Base-by-base conservation (phyloP, 495 filamentous ascomycete genomes). In the Astrothelium subdiscretum region DNA sequence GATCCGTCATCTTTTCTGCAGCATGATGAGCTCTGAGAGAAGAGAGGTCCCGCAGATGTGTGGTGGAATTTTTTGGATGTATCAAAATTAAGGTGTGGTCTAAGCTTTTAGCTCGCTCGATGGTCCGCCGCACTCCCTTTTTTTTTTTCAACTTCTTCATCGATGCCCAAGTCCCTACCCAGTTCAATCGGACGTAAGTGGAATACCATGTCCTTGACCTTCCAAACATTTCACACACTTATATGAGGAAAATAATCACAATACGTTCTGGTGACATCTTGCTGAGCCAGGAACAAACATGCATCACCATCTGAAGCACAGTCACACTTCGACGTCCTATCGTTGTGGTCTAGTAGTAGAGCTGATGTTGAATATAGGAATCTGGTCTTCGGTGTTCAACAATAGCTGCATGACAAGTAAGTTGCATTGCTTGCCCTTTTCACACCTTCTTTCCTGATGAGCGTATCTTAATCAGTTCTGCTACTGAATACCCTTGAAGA, bases 241-340 rank as follows among this genome's bases (percentile, higher is more conserved):
- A 10, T 65, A 84, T 84, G 86, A 89, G 76, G 87, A 88, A 81
- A 81, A 61, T 69, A 72, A 76, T 79, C 69, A 73, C 62, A 73
- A 76, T 75, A 74, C 78, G 81, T 82, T 84, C 77, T 73, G 85
- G 91, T 82, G 87, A 96, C 81, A 75, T 78, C 73, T 63, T 67
- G 83, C 84, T 92, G 92, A 92, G 87, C 91, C 89, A 78, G 79
- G 87, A 89, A 94, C 87, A 86, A 69, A 95, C 92, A 97, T 97
- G 92, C 92, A 97, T 86, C 87, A 97, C 92, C 92, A 96, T 96
- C 92, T 97, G 92, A 97, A 57, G 54, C 59, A 65, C 42, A 40
- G 13, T 27, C 40, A 60, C 24, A 40, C 27, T 26, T 32, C 31
- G 3, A 29, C 60, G 35, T 44, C 58, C 58, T 43, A 51, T 1